Evolutionary conservation across 1,139 yeast species (phyloP), one percentile per base, ranked within the genome.

Genomic region (Geotrichum siamense): DNA sequence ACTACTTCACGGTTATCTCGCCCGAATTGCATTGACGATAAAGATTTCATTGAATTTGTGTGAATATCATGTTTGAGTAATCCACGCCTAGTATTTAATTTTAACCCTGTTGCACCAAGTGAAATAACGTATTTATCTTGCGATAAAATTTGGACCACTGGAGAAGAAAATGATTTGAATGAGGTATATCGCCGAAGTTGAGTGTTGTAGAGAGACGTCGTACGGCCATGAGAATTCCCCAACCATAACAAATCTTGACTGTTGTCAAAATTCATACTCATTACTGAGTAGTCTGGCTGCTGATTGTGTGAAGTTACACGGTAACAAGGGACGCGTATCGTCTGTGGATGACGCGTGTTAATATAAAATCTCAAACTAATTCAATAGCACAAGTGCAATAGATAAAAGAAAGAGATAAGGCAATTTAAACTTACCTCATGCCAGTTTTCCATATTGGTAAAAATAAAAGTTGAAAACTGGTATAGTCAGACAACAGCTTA

Each of bases 171-270:
- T 12, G 63, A 65, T 21, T 50, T 44, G 45, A 63, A 64, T 31
- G 67, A 60, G 9, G 76, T 70, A 54, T 76, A 76, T 8, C 69
- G 65, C 12, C 60, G 60, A 21, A 72, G 54, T 2, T 59, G 58
- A n/a, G 62, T 62, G 3, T 68, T 69, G 46, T 68, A 69, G 50
- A 67, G 74, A 0, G 79, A 72, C 0, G 74, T 65, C 12, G 75
- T 60, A 43, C 66, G 63, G 6, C 81, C 81, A 54, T 47, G 62
- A 9, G 72, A 66, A 58, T 83, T 91, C n/a, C 95, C 96, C 3
- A 81, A 71, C 97, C 97, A 91, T 2, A 89, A 60, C 37, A 89
- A 67, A 55, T 87, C 91, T 48, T 79, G 76, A 19, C 73, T 66
- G 38, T 73, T 73, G 62, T 91, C 97, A 61, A 87, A 87, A 21